Evolutionary conservation across 306 rosid genomes (phyloP).

Genomic region (Sindora glabra): DNA sequence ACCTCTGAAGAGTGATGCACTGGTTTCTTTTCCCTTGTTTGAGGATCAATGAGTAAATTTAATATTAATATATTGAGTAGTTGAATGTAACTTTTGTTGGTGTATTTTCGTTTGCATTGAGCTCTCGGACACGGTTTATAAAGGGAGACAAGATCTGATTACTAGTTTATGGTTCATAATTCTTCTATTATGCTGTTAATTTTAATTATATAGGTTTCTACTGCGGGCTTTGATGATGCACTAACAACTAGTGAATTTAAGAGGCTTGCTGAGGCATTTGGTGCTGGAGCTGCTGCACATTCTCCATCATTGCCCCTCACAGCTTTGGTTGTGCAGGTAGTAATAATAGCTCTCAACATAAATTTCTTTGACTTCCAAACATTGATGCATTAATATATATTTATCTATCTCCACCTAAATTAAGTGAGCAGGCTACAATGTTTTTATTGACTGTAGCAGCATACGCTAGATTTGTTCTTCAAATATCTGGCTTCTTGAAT

Average conservation of each 20-base stretch:
- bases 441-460: background rate
- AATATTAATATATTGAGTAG: background rate
- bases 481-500: no score
- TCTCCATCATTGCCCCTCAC: slow-evolving; percentile 71
- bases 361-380: background rate
- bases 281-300: slow-evolving; percentile 46
- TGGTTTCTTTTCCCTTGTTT: background rate
- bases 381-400: background rate
- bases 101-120: background rate
- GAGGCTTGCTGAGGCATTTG: slow-evolving; percentile 62
- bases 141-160: background rate
- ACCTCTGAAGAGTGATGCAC: background rate
- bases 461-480: no score
- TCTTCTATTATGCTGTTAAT: background rate
- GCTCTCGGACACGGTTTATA: slow-evolving; percentile 6
- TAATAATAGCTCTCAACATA: slow-evolving; percentile 11
- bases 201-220: slow-evolving; percentile 57
- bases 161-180: background rate
- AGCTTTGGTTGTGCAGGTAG: slow-evolving; percentile 79
- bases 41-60: background rate
- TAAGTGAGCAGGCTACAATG: background rate
- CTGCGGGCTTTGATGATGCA: slow-evolving; percentile 52
- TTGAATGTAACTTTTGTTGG: background rate
- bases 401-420: background rate
- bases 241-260: slow-evolving; percentile 51